A percentile compares a stretch with the other conserved stretches of the same genome.
Evolutionary conservation across 441 rosid species (phyloP).

Genomic region (Corymbia citriodora): DNA sequence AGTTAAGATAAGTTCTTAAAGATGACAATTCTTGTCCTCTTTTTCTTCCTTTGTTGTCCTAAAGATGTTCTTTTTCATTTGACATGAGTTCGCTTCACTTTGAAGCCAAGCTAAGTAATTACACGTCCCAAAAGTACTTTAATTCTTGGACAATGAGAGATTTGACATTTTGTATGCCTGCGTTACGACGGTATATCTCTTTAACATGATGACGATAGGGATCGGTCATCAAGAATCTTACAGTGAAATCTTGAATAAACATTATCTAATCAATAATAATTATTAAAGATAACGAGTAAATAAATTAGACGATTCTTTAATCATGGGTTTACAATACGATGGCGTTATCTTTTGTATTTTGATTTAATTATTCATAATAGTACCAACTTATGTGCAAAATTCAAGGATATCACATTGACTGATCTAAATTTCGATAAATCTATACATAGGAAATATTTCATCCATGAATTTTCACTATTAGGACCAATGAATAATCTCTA

Average conservation of each 20-base stretch:
- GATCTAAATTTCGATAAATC: not conserved
- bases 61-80: not conserved
- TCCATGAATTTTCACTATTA: not conserved
- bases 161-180: not conserved
- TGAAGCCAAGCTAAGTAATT: conserved; percentile 40
- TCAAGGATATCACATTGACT: fast-evolving
- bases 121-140: not conserved
- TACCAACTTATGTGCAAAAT: fast-evolving
- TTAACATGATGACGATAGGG: not conserved
- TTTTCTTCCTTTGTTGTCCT: not conserved
- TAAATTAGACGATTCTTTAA: not conserved
- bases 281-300: not conserved
- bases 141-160: not conserved
- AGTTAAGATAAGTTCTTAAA: conserved; percentile 25
- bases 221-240: fast-evolving
- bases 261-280: not conserved
- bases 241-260: fast-evolving
- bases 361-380: fast-evolving
- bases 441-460: not conserved
- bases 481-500: not conserved
- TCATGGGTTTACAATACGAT: not conserved
- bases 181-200: not conserved
- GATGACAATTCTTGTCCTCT: not conserved
- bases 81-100: conserved; percentile 29
- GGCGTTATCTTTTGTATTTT: not conserved